Evolutionary conservation across 768 basidiomycete species (phyloP).

Genomic region (Lactarius quietus): DNA sequence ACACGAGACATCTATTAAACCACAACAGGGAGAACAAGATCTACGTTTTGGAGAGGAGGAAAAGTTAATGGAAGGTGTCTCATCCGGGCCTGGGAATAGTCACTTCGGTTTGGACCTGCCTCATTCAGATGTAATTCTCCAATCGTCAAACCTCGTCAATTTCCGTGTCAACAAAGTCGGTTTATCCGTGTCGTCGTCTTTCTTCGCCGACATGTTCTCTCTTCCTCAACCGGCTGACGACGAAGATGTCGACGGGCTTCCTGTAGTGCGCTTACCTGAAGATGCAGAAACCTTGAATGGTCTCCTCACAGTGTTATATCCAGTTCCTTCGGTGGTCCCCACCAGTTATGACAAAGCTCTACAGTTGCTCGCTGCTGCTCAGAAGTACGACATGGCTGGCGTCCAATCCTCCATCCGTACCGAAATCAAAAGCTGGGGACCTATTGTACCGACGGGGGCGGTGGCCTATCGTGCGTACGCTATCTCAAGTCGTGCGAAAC

Average conservation of each 20-base stretch:
- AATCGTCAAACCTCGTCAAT: conserved; percentile 30
- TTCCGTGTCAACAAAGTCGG: conserved; percentile 32
- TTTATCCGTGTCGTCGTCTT: conserved; percentile 31
- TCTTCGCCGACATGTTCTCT: conserved; percentile 26
- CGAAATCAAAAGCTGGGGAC: background rate
- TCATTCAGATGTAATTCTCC: conserved; percentile 27
- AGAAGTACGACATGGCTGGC: conserved; percentile 28
- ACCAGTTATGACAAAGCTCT: background rate
- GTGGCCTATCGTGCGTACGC: conserved; percentile 10
- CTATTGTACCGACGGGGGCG: background rate
- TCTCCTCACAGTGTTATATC: too few relatives aligned
- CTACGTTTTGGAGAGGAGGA: too few relatives aligned
- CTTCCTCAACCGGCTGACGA: conserved; percentile 11
- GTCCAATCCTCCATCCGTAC: conserved; percentile 3
- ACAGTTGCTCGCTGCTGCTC: conserved; percentile 18
- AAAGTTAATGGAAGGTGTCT: too few relatives aligned
- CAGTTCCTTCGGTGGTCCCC: too few relatives aligned
- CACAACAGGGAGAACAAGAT: too few relatives aligned
- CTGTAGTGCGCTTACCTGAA: conserved; percentile 15
- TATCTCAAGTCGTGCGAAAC: background rate
- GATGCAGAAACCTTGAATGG: background rate
- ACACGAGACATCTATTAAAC: too few relatives aligned
- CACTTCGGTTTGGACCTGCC: background rate
- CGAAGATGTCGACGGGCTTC: conserved; percentile 11
- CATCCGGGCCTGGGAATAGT: too few relatives aligned